phyloP scores from a whole-genome alignment of 768 basidiomycete genomes.

The Tricholoma flavovirens region DNA sequence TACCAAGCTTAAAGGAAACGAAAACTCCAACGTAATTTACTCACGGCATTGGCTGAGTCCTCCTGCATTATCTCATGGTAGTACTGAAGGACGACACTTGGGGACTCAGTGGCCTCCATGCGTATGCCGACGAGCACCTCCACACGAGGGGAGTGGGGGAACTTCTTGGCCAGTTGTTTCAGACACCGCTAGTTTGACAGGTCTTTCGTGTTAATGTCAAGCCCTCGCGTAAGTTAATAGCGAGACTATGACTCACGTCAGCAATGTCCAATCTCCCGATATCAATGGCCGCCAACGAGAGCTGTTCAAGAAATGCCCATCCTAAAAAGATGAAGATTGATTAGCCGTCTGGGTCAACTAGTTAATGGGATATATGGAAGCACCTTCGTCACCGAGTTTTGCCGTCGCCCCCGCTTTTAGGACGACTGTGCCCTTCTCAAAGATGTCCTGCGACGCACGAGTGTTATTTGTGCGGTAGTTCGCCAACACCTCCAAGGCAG shows the following conservation, averaged over 20 bases:
- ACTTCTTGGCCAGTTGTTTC: constrained; percentile 53
- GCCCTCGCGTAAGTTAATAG: constrained; percentile 4
- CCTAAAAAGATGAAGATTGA: constrained; percentile 32
- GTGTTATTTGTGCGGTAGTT: constrained; percentile 47
- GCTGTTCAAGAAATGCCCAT: constrained; percentile 79
- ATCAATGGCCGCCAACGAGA: constrained; percentile 73
- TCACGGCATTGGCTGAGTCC: constrained; percentile 67
- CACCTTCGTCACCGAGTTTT: constrained; percentile 56
- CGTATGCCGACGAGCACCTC: constrained; percentile 74
- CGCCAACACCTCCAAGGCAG: constrained; percentile 48
- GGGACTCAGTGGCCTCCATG: constrained; percentile 60
- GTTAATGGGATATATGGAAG: constrained; percentile 3
- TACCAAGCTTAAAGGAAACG: too few relatives aligned
- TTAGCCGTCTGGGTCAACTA: not conserved
- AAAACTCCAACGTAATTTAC: constrained; percentile 16
- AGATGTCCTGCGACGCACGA: constrained; percentile 53
- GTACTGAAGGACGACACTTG: constrained; percentile 52
- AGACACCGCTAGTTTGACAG: constrained; percentile 49
- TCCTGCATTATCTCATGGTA: constrained; percentile 60
- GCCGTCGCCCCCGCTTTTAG: constrained; percentile 40
- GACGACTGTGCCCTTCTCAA: constrained; percentile 46
- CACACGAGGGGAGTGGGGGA: constrained; percentile 76
- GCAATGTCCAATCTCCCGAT: constrained; percentile 67
- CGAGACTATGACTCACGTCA: constrained; percentile 46
- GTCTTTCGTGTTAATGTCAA: constrained; percentile 21